These are phyloP conservation scores for Spongiforma sp. DNA, from an alignment of 1,284 basidiomycete genomes.

Conservation along the genomic window DNA sequence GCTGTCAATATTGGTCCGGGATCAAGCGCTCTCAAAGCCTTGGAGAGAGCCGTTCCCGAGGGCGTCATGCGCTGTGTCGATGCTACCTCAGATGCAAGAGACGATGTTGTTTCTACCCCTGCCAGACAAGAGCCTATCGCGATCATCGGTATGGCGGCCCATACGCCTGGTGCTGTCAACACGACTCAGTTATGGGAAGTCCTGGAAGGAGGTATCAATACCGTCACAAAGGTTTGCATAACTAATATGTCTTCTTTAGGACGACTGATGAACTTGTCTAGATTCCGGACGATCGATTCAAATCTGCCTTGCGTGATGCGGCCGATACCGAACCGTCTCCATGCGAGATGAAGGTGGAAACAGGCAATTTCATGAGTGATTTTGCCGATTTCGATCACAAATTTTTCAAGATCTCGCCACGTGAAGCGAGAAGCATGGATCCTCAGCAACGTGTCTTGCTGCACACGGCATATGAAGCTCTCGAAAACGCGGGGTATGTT, in stretches of 20 bases:
- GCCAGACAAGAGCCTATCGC: slow-evolving; percentile 61
- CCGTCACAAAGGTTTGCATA: slow-evolving; percentile 56
- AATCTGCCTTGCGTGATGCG: slow-evolving; percentile 45
- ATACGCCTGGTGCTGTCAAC: slow-evolving; percentile 62
- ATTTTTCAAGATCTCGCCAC: slow-evolving; percentile 74
- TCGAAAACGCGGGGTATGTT: slow-evolving; percentile 73
- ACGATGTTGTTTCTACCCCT: background rate
- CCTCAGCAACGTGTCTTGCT: slow-evolving; percentile 74
- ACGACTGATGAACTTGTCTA: slow-evolving; percentile 30
- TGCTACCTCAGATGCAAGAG: slow-evolving; percentile 29
- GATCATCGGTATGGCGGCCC: slow-evolving; percentile 72
- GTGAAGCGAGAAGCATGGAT: slow-evolving; percentile 76
- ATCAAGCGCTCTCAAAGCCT: slow-evolving; percentile 45
- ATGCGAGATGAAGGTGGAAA: slow-evolving; percentile 55
- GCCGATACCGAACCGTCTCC: slow-evolving; percentile 18
- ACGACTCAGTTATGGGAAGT: slow-evolving; percentile 59
- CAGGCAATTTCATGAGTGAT: slow-evolving; percentile 67
- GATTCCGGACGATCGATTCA: slow-evolving; percentile 67
- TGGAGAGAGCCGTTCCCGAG: slow-evolving; percentile 43
- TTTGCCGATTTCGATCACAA: slow-evolving; percentile 66
- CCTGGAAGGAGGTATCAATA: slow-evolving; percentile 61
- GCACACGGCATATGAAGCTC: slow-evolving; percentile 66
- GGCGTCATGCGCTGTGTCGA: slow-evolving; percentile 34
- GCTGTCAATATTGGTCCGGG: slow-evolving; percentile 66
- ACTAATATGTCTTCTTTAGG: slow-evolving; percentile 2